Conservation (phyloP, 2,329 filamentous ascomycete species). For the Colletotrichum musicola region DNA sequence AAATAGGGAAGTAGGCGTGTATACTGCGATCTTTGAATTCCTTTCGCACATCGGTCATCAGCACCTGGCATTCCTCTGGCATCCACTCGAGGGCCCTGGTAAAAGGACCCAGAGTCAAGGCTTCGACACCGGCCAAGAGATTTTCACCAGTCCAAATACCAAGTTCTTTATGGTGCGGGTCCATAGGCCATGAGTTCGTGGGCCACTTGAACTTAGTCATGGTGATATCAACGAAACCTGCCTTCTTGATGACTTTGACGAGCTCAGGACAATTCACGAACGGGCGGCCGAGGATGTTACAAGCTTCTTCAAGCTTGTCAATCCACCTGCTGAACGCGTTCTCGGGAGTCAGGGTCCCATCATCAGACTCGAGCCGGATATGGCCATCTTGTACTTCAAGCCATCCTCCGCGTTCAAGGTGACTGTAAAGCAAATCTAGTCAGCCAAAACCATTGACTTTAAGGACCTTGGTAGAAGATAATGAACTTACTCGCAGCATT, state of each 20-base stretch:
- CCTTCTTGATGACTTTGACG: no score
- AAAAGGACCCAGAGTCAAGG: no score
- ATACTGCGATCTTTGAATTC: no score
- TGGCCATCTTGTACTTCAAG: slow-evolving; percentile 58
- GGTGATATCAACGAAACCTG: no score
- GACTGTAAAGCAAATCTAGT: slow-evolving; percentile 37
- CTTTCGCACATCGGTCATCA: no score
- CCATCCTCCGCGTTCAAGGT: slow-evolving; percentile 58
- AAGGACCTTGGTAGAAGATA: no score
- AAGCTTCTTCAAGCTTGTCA: slow-evolving; percentile 46
- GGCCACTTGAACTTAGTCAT: slow-evolving; percentile 56
- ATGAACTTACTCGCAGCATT: no score
- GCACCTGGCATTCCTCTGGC: no score
- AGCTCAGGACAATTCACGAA: no score
- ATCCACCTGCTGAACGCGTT: slow-evolving; percentile 48
- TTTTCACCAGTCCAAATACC: slow-evolving; percentile 44
- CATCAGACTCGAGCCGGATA: slow-evolving; percentile 54
- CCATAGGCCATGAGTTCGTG: slow-evolving; percentile 63
- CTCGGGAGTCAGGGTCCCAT: slow-evolving; percentile 49
- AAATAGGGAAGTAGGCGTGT: no score
- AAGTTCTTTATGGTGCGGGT: slow-evolving; percentile 63
- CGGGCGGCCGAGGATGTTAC: slow-evolving; percentile 53
- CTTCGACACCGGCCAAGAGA: slow-evolving; percentile 4
- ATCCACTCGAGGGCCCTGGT: no score
- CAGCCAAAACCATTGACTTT: slow-evolving; percentile 30